Base-by-base conservation (phyloP, 176 grass and related monocot genomes). In the Zoysia japonica region DNA sequence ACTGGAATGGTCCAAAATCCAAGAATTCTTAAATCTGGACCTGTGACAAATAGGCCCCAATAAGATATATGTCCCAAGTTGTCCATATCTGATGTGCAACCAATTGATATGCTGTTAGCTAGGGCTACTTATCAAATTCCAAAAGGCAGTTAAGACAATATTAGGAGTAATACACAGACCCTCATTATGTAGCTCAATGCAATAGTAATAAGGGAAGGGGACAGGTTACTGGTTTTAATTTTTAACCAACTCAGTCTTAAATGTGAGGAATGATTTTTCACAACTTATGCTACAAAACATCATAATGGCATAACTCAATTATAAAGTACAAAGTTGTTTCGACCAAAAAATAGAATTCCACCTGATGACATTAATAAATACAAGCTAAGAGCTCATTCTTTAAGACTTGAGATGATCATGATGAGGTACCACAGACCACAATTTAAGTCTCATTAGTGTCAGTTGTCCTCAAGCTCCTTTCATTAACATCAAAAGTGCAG, bases 91-190 rank as follows among this genome's bases (percentile, higher is more conserved):
- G 60, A 66, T 44, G 42, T 73, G 35, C 16, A 80, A 74, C 5
- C 51, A 67, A 48, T 72, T 72, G 44, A 72, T 48, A 74, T 9
- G 7, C 19, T 59, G 46, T 72, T 39, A 41, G 14, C 1, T 79
- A 55, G 52, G 46, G 19, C 59, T 65, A 65, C 48, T 65, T 47
- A 66, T 57, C 56, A 85, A 78, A 6, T 41, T 57, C 61, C 67
- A 47, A 40, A 59, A 70, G 60, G 9, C 9, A 61, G 2, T 70
- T 70, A 45, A 70, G 9, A 65, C 2, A 49, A 53, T 19, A 19
- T 4, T 69, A 57, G 13, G n/a, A 45, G 48, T 47, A 40, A 60
- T 66, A 67, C 28, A 39, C 46, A 67, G 2, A 19, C 65, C 36
- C 14, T 78, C 39, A 11, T 17, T 12, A 70, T 40, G 70, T 28